Evolutionary conservation across 2,329 filamentous ascomycete species (phyloP), one percentile per base, ranked within the genome.

Genomic region (Fusarium pilosicola): DNA sequence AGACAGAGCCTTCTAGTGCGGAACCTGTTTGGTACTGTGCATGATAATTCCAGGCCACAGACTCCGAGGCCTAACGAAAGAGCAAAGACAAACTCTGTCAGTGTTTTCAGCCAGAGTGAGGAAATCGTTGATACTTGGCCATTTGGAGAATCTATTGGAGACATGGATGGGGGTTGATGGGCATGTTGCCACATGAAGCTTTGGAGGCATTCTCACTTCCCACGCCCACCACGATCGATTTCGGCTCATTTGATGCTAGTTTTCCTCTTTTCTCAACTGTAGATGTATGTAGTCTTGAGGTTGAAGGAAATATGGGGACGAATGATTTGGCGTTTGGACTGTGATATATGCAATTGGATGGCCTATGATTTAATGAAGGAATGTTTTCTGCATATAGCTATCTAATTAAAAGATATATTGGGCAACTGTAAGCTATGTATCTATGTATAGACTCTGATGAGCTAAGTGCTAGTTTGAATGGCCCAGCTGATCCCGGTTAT

Each of bases 31-130:
- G 51, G 51, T 10, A 55, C 51, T 18, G 34, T 55, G 0, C 51
- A 55, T 1, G 51, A 55, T 0, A 11, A 8, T 2, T 55, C 34
- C 6, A 41, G 51, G 7, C 34, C 51, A 7, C 34, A 41, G 20
- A 55, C 20, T 39, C 51, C 51, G 0, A 41, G 8, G 7, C 51
- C 7, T 1, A 11, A 28, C 1, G 24, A 39, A 2, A 55, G 11
- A 13, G 4, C 11, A 39, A 55, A 55, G 24, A 12, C 20, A n/a
- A 7, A 4, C 0, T 11, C 34, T 18, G 1, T 18, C 2, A n/a
- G 20, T 2, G 14, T 5, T 17, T 28, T 41, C 6, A 22, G 10
- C 15, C 24, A 28, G 15, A 41, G 3, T 18, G 51, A 55, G 8
- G 20, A 13, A 39, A 10, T 7, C 1, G 5, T 28, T 11, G 18